Percentiles rank a stretch among this genome's conserved stretches.
Evolutionary conservation across 108 stramenopile genomes (phyloP).

Genomic region (Aurantiochytrium sp.): DNA sequence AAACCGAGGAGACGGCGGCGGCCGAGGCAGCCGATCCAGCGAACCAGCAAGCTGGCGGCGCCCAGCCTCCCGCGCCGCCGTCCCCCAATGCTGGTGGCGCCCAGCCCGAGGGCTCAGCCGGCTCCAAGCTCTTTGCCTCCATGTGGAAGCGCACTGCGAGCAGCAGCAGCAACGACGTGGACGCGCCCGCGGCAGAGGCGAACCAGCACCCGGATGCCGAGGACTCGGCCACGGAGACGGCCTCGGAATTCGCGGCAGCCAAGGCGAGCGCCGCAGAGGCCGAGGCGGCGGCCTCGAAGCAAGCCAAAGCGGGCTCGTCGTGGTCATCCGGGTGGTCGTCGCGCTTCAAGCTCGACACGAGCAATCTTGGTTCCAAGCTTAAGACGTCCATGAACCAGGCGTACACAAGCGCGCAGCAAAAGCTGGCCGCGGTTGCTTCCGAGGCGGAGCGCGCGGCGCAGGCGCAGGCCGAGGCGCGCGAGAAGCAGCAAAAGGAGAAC

Average conservation of each 20-base stretch:
- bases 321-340: slow-evolving; percentile 22
- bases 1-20: not conserved
- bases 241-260: not conserved
- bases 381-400: slow-evolving; percentile 25
- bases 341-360: not conserved
- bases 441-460: not conserved
- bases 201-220: not conserved
- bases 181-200: not conserved
- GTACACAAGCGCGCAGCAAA: not conserved
- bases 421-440: not conserved
- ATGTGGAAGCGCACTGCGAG: not conserved
- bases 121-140: not conserved
- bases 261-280: not conserved
- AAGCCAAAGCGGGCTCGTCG: not conserved
- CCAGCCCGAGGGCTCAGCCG: no score
- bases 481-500: not conserved
- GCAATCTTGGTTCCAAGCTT: not conserved
- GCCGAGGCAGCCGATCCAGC: not conserved
- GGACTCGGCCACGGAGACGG: not conserved
- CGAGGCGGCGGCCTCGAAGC: not conserved
- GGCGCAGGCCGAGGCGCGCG: not conserved
- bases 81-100: no score
- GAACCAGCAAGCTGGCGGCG: not conserved
- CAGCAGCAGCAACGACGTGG: not conserved
- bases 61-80: no score